Evolutionary conservation across 371 early-diverging fungal species (phyloP), one percentile per base, ranked within the genome.

Genomic region (Batkoa obscura): DNA sequence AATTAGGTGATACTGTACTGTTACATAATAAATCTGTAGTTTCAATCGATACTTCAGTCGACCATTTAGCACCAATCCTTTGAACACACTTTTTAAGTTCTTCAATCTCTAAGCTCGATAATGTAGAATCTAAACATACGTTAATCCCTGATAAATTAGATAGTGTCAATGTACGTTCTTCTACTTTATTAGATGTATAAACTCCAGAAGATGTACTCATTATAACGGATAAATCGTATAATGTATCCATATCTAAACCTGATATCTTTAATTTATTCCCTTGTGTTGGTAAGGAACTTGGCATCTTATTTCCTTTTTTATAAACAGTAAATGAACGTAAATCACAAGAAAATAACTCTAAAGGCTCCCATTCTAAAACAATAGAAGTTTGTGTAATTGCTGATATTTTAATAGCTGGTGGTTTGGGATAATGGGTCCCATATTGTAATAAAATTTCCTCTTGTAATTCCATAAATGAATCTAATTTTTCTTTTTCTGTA

Each of bases 141-240:
- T 83, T 77, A 57, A 93, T 86, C 33, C 94, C 93, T n/a, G 89
- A 90, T 49, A 95, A 72, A 65, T 95, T 90, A 50, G 91, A 91
- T 69, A 94, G 71, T 34, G 84, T 74, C 60, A 93, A 91, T 3
- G 96, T 95, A 56, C 75, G 77, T 46, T 79, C 79, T n/a, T 61
- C 66, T 13, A 90, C 72, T 34, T 71, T 68, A 60, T 94, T 88
- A 32, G 86, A 85, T 51, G 74, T 71, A 53, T 82, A 81, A 39
- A 73, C 64, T 36, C 96, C 94, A 12, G 90, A 88, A 1, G 91
- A 86, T 6, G 96, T 95, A 60, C 86, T 79, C 63, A 90, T 75
- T 50, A 79, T 85, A 31, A 94, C 68, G 60, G 79, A 74, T 61
- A 94, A 86, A 50, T 84, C 80, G 65, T 90, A 93, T 60, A 84